Base-by-base conservation (phyloP, 805 yeast genomes). In the Hanseniaspora nectarophila region DNA sequence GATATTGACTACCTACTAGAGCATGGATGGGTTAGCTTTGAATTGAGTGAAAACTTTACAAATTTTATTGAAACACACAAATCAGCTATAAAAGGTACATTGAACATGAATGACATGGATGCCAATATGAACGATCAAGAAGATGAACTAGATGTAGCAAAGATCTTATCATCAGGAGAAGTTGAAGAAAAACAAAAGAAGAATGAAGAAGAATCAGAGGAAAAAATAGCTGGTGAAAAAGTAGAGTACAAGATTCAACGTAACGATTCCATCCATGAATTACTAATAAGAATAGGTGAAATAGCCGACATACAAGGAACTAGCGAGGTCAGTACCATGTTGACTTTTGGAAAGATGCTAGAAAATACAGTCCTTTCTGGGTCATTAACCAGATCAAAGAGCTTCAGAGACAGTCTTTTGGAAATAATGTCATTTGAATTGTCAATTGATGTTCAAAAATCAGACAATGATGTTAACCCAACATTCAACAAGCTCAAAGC, bases 141-240 rank as follows among this genome's bases (percentile, higher is more conserved):
- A 20, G 53, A 49, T 26, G 53, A 42, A n/a, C n/a, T 49, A n/a
- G 53, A 49, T 34, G 53, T 49, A 13, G 53, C 53, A 20, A 49
- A 49, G n/a, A 49, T 49, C 5, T 34, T 49, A 26, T 46, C 53
- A 1, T 40, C 53, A 15, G 53, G 45, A 7, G 46, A 49, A 34
- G 18, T 35, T 39, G 37, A 13, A 3, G 44, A 37, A 15, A 46
- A 26, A 20, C 40, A 20, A 28, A 16, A n/a, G 34, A 26, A 26
- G 18, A 23, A 13, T 13, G 45, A 42, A 5, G 45, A 26, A 3
- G 34, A 40, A 18, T 10, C 23, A 2, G 28, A 26, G 12, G 48
- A 45, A 23, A 24, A 34, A 20, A 49, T 42, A 9, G 33, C 9
- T 13, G 53, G 53, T 8, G 20, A 42, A n/a, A 16, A 16, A 3